Evolutionary conservation across 352 stramenopile species (phyloP), one percentile per base, ranked within the genome.

Genomic region (Pythium monospermum): DNA sequence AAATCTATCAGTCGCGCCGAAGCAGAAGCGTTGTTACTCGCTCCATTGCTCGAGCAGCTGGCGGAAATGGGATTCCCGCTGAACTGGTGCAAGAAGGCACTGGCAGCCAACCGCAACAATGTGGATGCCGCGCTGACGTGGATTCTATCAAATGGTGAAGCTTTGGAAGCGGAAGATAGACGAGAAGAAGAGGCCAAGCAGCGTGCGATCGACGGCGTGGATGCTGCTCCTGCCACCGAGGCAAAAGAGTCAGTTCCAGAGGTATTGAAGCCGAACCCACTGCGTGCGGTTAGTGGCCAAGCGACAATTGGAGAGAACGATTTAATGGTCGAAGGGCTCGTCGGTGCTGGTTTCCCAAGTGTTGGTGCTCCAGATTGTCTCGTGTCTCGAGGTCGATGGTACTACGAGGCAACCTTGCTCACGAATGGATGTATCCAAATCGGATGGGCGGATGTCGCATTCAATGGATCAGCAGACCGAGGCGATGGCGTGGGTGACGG

Each of bases 371-470:
- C 80, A 11, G 83, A 91, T 49, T 93, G 80, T 42, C 68, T 91
- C 13, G 78, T 94, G 23, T 85, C 71, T 6, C 79, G 38, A 33
- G 85, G 87, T 3, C 62, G 79, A 35, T 96, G 86, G 86, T 96
- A 96, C 58, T 97, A 94, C 57, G 89, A 98, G 77, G 92, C 92
- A n/a, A 87, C 76, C n/a, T 56, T 98, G 16, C 69, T 89, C 44
- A 96, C 87, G 0, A 95, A 94, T 30, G 91, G 91, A 37, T 94
- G 93, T 50, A 97, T 97, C 59, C 92, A 98, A 62, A 95, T 98
- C 47, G 92, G 92, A 3, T 97, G 91, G 92, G 86, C 87, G 21
- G 85, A 96, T 56, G 79, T 90, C 10, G 80, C 81, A 8, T 97
- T 96, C 44, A 92, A 66, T 12, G 83, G 85, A 23, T 84, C 89